These are phyloP conservation scores for Boletus subcaerulescens DNA, from an alignment of 768 basidiomycete genomes.

Conservation along the genomic window DNA sequence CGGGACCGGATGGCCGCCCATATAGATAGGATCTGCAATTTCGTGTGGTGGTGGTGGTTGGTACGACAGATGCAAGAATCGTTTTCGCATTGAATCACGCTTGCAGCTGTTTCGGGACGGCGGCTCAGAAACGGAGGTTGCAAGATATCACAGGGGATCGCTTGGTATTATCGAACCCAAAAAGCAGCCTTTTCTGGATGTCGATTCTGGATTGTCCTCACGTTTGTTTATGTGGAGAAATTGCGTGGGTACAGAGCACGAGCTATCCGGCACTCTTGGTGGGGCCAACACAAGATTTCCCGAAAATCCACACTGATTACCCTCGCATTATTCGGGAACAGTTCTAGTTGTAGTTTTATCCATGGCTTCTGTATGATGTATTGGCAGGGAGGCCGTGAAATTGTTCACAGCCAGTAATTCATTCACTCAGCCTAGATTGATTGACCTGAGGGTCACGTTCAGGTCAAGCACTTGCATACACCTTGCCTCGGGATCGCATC, in stretches of 20 bases:
- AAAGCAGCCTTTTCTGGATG: conserved; percentile 13
- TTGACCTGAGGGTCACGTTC: no score
- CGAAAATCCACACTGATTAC: no score
- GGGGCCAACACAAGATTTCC: no score
- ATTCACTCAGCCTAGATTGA: no score
- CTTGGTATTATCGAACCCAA: conserved; percentile 18
- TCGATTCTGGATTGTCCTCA: conserved; percentile 20
- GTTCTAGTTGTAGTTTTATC: no score
- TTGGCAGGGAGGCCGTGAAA: no score
- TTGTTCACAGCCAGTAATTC: no score
- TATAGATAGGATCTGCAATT: conserved; percentile 31
- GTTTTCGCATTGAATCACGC: neutral
- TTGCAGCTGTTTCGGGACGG: conserved; percentile 19
- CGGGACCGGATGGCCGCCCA: conserved; percentile 29
- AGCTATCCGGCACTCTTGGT: neutral
- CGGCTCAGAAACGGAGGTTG: conserved; percentile 6
- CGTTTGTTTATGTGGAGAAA: conserved; percentile 28
- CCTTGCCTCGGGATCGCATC: no score
- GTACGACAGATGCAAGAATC: neutral
- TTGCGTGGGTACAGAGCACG: conserved; percentile 15
- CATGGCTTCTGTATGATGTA: no score
- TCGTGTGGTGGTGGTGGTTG: conserved; percentile 8
- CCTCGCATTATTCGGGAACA: no score
- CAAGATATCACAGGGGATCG: conserved; percentile 15
- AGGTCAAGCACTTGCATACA: no score